phyloP scores from a whole-genome alignment of 2,329 filamentous ascomycete species.

The Fusarium foetens region DNA sequence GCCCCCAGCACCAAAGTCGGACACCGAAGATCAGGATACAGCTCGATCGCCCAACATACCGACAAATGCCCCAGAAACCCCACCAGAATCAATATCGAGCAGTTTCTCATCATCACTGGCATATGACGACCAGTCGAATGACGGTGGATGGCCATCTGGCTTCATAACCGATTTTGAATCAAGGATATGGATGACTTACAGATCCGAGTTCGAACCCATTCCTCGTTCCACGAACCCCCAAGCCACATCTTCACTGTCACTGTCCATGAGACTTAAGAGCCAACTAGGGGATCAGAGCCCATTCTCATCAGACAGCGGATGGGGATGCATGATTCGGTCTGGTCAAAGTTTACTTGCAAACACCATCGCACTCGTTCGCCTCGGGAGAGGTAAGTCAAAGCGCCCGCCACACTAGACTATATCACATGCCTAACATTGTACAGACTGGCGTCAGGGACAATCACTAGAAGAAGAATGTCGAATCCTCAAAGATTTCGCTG shows the following conservation, averaged over 20 bases:
- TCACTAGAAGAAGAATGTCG: constrained; percentile 70
- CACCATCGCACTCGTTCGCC: constrained; percentile 73
- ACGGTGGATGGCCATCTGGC: constrained; percentile 79
- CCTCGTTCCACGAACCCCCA: constrained; percentile 79
- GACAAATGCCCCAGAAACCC: constrained; percentile 54
- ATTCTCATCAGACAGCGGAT: constrained; percentile 93
- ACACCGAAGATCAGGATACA: constrained; percentile 26
- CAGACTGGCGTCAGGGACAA: constrained; percentile 78
- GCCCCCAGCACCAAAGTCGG: constrained; percentile 30
- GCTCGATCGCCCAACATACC: constrained; percentile 33
- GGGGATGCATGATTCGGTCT: constrained; percentile 99
- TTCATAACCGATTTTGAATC: constrained; percentile 96
- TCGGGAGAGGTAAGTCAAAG: constrained; percentile 76
- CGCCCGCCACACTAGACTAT: background rate
- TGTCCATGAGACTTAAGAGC: constrained; percentile 84
- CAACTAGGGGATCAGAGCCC: constrained; percentile 81
- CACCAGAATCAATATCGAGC: constrained; percentile 60
- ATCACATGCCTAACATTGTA: constrained; percentile 15
- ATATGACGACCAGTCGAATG: constrained; percentile 56
- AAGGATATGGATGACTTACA: constrained; percentile 95
- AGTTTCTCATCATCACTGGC: constrained; percentile 64
- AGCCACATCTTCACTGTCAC: constrained; percentile 76
- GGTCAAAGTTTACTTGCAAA: constrained; percentile 95
- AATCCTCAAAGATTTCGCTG: constrained; percentile 85
- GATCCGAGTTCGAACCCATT: constrained; percentile 86